Evolutionary conservation across 2,329 filamentous ascomycete genomes (phyloP), one percentile per base, ranked within the genome.

Genomic region (Zasmidium cellare): DNA sequence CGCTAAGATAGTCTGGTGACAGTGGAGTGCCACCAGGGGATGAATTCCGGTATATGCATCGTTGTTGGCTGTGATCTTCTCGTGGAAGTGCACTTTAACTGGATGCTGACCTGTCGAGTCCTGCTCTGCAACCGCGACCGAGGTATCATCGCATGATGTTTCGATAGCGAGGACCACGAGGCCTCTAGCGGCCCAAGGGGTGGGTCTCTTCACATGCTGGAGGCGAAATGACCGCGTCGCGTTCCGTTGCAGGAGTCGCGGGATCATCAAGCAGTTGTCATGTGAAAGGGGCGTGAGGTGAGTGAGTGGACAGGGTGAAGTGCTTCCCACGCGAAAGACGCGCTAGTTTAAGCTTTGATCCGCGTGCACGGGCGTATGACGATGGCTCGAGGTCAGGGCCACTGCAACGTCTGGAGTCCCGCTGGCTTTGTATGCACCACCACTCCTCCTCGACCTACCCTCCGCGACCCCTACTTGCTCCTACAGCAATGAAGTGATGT

Each of bases 131-230:
- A 97, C 76, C 25, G 93, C 89, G 19, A 97, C 92, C 57, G 89
- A 92, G 1, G 92, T 96, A 77, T 97, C 93, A 76, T 97, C 93
- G 80, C 93, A 94, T 2, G 89, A 92, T 9, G 88, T 89, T 73
- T 94, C 90, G 70, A 94, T 92, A 53, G 89, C 89, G 50, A 93
- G 82, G 3, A 79, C 80, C 58, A 75, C 69, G 49, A 79, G 63
- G 44, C 56, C 51, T 44, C 75, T 73, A 14, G 16, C 35, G 5
- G n/a, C 12, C 35, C 6, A 6, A 41, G 12, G 35, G 3, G 35
- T 41, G 35, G 12, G n/a, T 41, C 12, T 14, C n/a, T 41, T 41
- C 35, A 41, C 35, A 41, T 41, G 35, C 35, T 9, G 35, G 35
- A 41, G 11, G 35, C 35, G 35, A 14, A 3, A 41, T 41, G 35